Evolutionary conservation across 768 basidiomycete genomes (phyloP).

Genomic region (Mycena galericulata): DNA sequence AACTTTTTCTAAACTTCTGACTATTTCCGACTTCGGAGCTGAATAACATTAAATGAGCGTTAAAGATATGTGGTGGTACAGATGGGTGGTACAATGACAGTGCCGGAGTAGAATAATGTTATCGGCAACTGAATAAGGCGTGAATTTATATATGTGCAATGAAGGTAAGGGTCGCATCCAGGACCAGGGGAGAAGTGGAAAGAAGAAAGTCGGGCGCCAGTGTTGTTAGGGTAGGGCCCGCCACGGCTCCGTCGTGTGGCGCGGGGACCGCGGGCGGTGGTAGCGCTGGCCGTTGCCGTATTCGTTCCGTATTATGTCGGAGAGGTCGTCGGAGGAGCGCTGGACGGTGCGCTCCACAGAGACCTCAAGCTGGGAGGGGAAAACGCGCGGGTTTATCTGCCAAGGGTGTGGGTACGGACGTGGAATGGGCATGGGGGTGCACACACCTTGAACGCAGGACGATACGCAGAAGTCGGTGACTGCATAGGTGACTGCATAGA

Average conservation of each 20-base stretch:
- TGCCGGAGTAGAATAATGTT: too few relatives aligned
- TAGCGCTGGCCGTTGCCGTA: background rate
- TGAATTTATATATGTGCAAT: background rate
- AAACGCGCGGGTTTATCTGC: constrained; percentile 9
- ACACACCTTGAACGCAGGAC: constrained; percentile 22
- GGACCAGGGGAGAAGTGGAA: background rate
- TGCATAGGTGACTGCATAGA: background rate
- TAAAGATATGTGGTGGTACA: too few relatives aligned
- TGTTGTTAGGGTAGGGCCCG: constrained; percentile 17
- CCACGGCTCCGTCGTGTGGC: constrained; percentile 3
- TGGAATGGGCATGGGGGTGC: background rate
- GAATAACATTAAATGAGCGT: too few relatives aligned
- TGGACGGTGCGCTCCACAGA: background rate
- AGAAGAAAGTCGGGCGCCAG: too few relatives aligned
- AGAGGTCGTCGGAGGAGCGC: constrained; percentile 20
- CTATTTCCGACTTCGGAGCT: too few relatives aligned
- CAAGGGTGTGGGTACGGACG: background rate
- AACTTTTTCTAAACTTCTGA: too few relatives aligned
- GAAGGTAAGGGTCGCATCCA: background rate
- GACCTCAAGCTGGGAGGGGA: constrained; percentile 11
- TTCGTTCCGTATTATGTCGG: background rate
- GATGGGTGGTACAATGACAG: too few relatives aligned
- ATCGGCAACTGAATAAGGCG: too few relatives aligned
- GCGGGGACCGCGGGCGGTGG: constrained; percentile 17
- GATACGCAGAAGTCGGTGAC: constrained; percentile 8